phyloP scores from a whole-genome alignment of 257 asterid species.

The Salvia rosmarinus region DNA sequence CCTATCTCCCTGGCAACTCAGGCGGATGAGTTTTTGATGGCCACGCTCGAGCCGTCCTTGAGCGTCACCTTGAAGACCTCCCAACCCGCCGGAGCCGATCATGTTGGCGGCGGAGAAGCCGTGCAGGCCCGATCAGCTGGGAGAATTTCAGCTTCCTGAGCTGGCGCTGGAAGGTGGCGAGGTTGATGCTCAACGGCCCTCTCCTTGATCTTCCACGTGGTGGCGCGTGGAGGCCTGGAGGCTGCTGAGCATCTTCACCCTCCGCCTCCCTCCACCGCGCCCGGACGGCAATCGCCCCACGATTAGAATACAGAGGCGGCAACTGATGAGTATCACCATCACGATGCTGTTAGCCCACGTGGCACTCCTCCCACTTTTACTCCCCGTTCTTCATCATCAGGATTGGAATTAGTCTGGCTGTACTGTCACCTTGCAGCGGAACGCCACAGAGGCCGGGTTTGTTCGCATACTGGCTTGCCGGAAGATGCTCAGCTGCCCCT shows the following conservation, averaged over 20 bases:
- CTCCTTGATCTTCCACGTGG: conserved; percentile 94
- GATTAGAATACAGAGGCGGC: conserved; percentile 71
- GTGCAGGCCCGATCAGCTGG: conserved; percentile 87
- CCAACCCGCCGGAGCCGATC: conserved; percentile 92
- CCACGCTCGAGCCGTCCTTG: conserved; percentile 90
- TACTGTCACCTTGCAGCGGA: conserved; percentile 68
- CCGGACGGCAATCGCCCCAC: conserved; percentile 85
- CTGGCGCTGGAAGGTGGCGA: conserved; percentile 87
- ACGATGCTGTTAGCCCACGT: conserved; percentile 88
- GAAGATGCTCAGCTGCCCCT: conserved; percentile 94
- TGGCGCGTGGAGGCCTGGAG: conserved; percentile 75
- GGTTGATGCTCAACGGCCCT: conserved; percentile 92
- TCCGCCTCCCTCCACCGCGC: conserved; percentile 69
- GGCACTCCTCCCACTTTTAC: conserved; percentile 37
- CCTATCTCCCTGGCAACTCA: conserved; percentile 85
- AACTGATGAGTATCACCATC: conserved; percentile 75
- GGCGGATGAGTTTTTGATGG: conserved; percentile 83
- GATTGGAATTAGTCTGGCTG: conserved; percentile 41
- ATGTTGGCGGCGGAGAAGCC: conserved; percentile 90
- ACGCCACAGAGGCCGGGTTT: conserved; percentile 96
- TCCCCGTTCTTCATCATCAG: conserved; percentile 23
- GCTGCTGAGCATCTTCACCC: conserved; percentile 68
- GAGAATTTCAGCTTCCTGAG: conserved; percentile 81
- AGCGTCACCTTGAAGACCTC: conserved; percentile 88
- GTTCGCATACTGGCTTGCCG: conserved; percentile 76